These are phyloP conservation scores for Penicillium sp. DNA, from an alignment of 2,329 filamentous ascomycete species.

Conservation along the genomic window DNA sequence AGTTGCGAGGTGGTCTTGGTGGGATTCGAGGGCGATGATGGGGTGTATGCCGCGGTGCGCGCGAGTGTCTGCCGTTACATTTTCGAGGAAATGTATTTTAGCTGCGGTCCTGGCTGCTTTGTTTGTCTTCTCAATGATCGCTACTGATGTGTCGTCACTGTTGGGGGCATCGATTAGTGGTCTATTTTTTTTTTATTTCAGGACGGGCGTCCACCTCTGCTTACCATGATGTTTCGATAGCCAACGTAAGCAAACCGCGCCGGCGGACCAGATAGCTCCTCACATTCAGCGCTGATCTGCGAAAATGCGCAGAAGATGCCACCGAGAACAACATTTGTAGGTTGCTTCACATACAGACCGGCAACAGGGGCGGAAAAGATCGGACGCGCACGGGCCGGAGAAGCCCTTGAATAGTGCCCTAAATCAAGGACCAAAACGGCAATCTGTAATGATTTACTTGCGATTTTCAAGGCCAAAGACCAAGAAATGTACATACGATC, in stretches of 20 bases:
- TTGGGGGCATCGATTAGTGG: not conserved
- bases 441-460: constrained; percentile 2
- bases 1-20: constrained; percentile 67
- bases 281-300: constrained; percentile 16
- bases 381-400: constrained; percentile 31
- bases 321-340: constrained; percentile 29
- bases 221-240: constrained; percentile 50
- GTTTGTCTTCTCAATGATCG: constrained; percentile 65
- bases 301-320: constrained; percentile 18
- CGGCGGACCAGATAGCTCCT: constrained; percentile 6
- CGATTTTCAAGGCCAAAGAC: not conserved
- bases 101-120: constrained; percentile 38
- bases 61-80: constrained; percentile 76
- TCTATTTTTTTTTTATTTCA: not conserved
- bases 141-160: constrained; percentile 88
- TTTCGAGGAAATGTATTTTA: constrained; percentile 73
- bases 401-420: constrained; percentile 29
- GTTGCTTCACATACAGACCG: constrained; percentile 4
- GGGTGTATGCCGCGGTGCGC: constrained; percentile 78
- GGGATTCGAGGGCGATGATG: constrained; percentile 69
- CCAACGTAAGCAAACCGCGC: constrained; percentile 45
- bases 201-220: not conserved
- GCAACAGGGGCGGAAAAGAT: constrained; percentile 23
- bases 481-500: not conserved
- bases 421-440: constrained; percentile 6